Evolutionary conservation across 2,329 filamentous ascomycete genomes (phyloP).

Genomic region (Verticillium klebahnii): DNA sequence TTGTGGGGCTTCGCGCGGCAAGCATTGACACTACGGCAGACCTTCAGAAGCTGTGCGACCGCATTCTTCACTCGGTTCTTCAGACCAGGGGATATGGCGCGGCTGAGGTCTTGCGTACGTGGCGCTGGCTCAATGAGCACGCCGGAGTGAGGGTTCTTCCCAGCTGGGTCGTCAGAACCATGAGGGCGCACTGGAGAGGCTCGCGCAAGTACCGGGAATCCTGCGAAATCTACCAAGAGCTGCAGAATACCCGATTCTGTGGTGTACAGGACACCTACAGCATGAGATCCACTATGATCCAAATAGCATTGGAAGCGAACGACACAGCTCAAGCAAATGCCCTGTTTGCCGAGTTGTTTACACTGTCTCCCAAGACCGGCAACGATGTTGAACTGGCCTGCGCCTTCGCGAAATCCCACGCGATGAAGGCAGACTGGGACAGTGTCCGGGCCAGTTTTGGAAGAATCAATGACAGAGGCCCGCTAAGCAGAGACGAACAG

Average conservation of each 20-base stretch:
- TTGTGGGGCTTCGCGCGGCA: slow-evolving; percentile 1
- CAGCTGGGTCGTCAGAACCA: neutral
- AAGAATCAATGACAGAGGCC: slow-evolving; percentile 17
- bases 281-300: slow-evolving; percentile 7
- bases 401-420: slow-evolving; percentile 29
- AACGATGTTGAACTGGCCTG: slow-evolving; percentile 20
- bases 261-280: slow-evolving; percentile 3
- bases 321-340: slow-evolving; percentile 1
- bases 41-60: slow-evolving; percentile 1
- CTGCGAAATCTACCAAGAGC: slow-evolving; percentile 2
- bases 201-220: slow-evolving; percentile 2
- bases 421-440: slow-evolving; percentile 35
- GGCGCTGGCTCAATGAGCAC: slow-evolving; percentile 2
- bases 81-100: slow-evolving; percentile 5
- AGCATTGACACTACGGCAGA: neutral
- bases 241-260: slow-evolving; percentile 5
- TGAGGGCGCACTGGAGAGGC: slow-evolving; percentile 4
- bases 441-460: slow-evolving; percentile 29
- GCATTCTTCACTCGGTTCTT: slow-evolving; percentile 3
- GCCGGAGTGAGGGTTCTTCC: slow-evolving; percentile 1
- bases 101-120: slow-evolving; percentile 4
- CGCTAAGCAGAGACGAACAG: slow-evolving; percentile 4
- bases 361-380: neutral
- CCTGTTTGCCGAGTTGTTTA: slow-evolving; percentile 1
- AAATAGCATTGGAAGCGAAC: slow-evolving; percentile 7